Base-by-base conservation (phyloP, 176 grass and related monocot species). In the Hordeum marinum region DNA sequence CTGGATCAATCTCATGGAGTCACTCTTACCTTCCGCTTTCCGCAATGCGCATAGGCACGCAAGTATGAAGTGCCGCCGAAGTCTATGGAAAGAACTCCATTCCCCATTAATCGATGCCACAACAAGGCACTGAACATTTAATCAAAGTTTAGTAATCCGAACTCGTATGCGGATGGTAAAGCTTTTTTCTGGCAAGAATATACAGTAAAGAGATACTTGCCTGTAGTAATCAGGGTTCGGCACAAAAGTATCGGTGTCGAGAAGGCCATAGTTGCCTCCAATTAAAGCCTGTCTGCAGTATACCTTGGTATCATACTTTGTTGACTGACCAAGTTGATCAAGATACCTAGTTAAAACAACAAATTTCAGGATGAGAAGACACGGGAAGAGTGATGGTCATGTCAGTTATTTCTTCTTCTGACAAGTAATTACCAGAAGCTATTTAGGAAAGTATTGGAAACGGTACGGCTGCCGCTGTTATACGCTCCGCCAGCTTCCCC, bases 201-300 rank as follows among this genome's bases (percentile, higher is more conserved):
- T 29, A 81, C 17, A 52, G 27, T 69, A 72, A 7, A 76, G 12
- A 59, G 10, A 68, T 8, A 60, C 81, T 92, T 86, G 81, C 97
- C 97, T 94, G 82, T 99, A 99, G 87, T 99, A 99, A 88, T 99
- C 97, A 18, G 97, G 97, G 88, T 99, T 99, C 0, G 97, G 97
- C 55, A 90, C 74, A 21, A 91, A 94, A 72, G 88, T 99, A 23
- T 94, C 74, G 0, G 91, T 94, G 65, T 99, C 94, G n/a, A 99
- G 90, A 69, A 99, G 97, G 50, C 97, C 97, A 57, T 99, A 99
- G 76, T 99, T 94, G 36, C 97, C 97, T 25, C 97, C 97, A 77
- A 96, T 96, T 63, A 94, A 89, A 20, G 83, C 87, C 68, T 99
- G 97, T 82, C 97, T 92, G 69, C 97, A 99, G 64, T 99, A 96